These are phyloP conservation scores for Metschnikowia cubensis DNA, from an alignment of 805 yeast genomes.

Conservation along the genomic window DNA sequence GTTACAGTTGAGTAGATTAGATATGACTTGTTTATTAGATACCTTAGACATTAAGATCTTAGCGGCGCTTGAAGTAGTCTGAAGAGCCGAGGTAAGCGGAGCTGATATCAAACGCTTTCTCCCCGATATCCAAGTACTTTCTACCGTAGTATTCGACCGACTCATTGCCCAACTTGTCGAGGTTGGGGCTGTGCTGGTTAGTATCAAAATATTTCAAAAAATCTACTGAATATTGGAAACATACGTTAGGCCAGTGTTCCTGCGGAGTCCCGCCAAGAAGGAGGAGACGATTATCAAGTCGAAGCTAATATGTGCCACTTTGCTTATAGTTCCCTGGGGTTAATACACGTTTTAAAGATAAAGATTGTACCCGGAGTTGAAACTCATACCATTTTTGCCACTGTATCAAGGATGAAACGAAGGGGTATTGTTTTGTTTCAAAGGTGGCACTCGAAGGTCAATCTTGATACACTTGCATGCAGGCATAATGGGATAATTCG, in stretches of 20 bases:
- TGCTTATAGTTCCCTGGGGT: constrained; percentile 25
- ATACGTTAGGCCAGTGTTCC: constrained; percentile 60
- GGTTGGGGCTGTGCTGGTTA: constrained; percentile 36
- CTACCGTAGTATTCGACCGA: constrained; percentile 49
- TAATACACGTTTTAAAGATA: neutral
- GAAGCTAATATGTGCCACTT: constrained; percentile 51
- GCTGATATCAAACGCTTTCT: constrained; percentile 68
- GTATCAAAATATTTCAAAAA: neutral
- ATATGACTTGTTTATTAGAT: neutral
- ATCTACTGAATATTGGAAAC: constrained; percentile 2
- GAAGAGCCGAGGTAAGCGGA: constrained; percentile 70
- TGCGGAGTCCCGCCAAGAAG: constrained; percentile 46
- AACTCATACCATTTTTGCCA: neutral
- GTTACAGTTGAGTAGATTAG: constrained; percentile 82
- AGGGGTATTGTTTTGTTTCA: neutral
- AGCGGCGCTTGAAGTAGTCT: constrained; percentile 64
- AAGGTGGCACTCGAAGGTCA: neutral
- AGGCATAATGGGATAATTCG: neutral
- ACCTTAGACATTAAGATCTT: constrained; percentile 7
- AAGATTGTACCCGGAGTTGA: neutral
- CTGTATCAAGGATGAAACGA: neutral
- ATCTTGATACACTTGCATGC: neutral
- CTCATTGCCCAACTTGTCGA: constrained; percentile 40
- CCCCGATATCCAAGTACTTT: constrained; percentile 82
- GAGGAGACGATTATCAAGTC: constrained; percentile 65